A percentile compares a stretch with the other conserved stretches of the same genome.
Evolutionary conservation across 305 asterid species (phyloP).

Genomic region (Striga hermonthica): DNA sequence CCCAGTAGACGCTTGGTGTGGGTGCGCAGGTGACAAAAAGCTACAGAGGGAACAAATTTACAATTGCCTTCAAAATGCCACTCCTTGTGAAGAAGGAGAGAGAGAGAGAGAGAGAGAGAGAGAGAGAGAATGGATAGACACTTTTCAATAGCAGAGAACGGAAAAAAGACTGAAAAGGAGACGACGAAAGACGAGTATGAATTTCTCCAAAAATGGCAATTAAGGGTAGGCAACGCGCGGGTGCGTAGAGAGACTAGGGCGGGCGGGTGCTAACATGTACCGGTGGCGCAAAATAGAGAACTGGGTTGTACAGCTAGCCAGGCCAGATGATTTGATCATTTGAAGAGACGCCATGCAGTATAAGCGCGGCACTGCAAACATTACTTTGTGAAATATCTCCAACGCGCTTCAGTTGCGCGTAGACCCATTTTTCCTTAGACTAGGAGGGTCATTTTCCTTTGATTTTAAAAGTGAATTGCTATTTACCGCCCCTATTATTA

Average conservation of each 20-base stretch:
- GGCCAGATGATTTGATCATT: no score
- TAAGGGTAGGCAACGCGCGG: slow-evolving; percentile 27
- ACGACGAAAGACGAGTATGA: background rate
- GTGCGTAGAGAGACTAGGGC: slow-evolving; percentile 8
- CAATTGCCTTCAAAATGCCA: background rate
- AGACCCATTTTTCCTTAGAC: no score
- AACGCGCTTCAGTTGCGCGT: slow-evolving; percentile 17
- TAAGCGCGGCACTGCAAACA: slow-evolving; percentile 10
- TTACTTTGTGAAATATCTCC: background rate
- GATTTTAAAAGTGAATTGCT: no score
- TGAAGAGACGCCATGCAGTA: slow-evolving; percentile 27
- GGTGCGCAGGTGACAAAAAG: background rate
- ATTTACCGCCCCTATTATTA: no score
- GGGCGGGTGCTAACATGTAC: slow-evolving; percentile 25
- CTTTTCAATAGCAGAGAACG: background rate
- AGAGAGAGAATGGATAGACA: background rate
- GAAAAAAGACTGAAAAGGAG: background rate
- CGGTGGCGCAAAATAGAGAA: background rate
- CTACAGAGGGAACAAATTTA: slow-evolving; percentile 5
- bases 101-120: background rate
- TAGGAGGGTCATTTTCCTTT: no score
- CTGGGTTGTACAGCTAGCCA: slow-evolving; percentile 5
- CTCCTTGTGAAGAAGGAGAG: background rate
- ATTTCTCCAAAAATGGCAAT: slow-evolving; percentile 10
- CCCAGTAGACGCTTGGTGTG: background rate